Evolutionary conservation across 2,329 filamentous ascomycete species (phyloP), one percentile per base, ranked within the genome.

Genomic region (Ceratocystis papillata): DNA sequence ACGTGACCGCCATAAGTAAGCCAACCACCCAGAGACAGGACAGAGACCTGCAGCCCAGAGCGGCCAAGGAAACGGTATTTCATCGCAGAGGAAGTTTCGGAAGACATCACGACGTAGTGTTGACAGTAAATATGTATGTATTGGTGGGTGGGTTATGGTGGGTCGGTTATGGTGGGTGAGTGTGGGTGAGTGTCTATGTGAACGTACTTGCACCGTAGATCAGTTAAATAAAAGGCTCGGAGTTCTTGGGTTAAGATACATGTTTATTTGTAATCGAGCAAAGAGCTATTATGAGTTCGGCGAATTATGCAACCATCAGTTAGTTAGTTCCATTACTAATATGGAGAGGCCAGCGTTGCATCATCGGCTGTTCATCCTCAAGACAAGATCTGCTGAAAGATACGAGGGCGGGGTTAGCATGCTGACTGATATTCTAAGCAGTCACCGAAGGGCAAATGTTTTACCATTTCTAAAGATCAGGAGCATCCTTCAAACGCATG

Each of bases 1-100:
- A 89, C 84, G 70, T 89, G 85, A 20, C 87, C 87, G 65, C 88
- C 88, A 70, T 89, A 90, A 0, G 88, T 90, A 64, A 91, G 79
- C 86, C 85, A 87, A 70, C 85, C 83, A 67, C 85, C 88, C 2
- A 91, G 79, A 1, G 85, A 86, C 69, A 91, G 87, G 59, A 84
- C 81, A 33, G 87, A 90, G 44, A 91, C 87, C 73, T 90, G 84
- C 20, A 91, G 80, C 65, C 88, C 87, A 17, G 86, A 87, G 48
- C 81, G 82, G 71, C 88, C 87, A 6, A 90, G 80, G 75, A 84
- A 85, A 70, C 87, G 84, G 75, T 89, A 89, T 71, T 86, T 79
- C 87, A 89, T 89, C 65, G 75, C 76, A 64, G 76, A 78, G 63
- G 70, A 50, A 62, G 66, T 55, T 37, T 59, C 15, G 63, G 63